These are phyloP conservation scores for Phaeosphaeriaceae sp. DNA, from an alignment of 2,329 filamentous ascomycete genomes.

Conservation along the genomic window DNA sequence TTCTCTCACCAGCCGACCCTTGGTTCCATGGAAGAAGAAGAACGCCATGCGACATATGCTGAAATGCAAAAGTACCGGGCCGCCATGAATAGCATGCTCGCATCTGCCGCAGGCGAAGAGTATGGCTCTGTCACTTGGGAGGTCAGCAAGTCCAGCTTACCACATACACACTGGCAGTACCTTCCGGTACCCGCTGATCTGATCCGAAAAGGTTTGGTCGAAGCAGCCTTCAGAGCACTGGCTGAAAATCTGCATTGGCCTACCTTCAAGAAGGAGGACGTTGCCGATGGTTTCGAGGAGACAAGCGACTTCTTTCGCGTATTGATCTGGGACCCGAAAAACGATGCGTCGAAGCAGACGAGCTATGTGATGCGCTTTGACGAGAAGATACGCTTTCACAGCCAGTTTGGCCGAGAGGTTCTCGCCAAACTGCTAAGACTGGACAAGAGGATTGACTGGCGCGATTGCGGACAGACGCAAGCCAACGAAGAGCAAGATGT, in stretches of 20 bases:
- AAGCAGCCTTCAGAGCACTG: constrained; percentile 87
- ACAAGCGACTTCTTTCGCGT: constrained; percentile 76
- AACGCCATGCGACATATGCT: constrained; percentile 66
- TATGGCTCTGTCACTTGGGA: constrained; percentile 92
- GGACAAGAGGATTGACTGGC: constrained; percentile 82
- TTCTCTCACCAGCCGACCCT: constrained; percentile 82
- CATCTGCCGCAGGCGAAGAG: constrained; percentile 55
- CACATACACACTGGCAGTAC: constrained; percentile 95
- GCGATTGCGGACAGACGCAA: constrained; percentile 77
- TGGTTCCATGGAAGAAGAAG: constrained; percentile 66
- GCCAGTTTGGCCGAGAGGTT: constrained; percentile 88
- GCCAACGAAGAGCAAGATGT: constrained; percentile 82
- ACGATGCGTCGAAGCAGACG: constrained; percentile 64
- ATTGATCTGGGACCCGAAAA: constrained; percentile 74
- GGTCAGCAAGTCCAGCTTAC: constrained; percentile 79
- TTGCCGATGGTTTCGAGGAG: constrained; percentile 53
- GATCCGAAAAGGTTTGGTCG: constrained; percentile 76
- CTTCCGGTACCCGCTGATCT: constrained; percentile 75
- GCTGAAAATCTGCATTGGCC: constrained; percentile 76
- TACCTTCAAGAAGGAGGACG: constrained; percentile 54
- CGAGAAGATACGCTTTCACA: constrained; percentile 77
- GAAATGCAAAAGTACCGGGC: constrained; percentile 87
- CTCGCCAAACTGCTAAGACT: constrained; percentile 85
- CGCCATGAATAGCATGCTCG: constrained; percentile 80
- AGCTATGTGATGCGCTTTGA: constrained; percentile 78